Conservation (phyloP, 768 basidiomycete genomes). For the Pisolithus tinctorius region DNA sequence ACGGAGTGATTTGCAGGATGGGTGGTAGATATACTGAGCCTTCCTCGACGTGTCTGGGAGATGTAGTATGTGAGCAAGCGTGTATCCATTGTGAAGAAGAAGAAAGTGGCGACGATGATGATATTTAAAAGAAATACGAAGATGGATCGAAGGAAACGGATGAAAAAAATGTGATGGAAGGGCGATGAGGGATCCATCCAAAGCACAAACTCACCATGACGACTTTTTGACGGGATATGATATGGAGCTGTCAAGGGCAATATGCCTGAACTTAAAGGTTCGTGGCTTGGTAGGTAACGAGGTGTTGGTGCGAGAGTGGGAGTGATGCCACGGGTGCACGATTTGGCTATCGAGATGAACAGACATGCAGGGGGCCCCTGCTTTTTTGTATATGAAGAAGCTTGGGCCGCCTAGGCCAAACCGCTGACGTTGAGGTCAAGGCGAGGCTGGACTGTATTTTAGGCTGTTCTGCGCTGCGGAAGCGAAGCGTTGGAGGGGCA, state of each 20-base stretch:
- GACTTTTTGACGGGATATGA: constrained; percentile 13
- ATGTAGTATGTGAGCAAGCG: constrained; percentile 9
- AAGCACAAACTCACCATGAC: constrained; percentile 24
- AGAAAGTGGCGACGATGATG: background rate
- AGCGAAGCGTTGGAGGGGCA: constrained; percentile 12
- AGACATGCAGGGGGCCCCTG: constrained; percentile 1
- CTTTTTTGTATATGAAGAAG: constrained; percentile 12
- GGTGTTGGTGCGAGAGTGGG: constrained; percentile 7
- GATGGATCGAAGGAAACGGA: background rate
- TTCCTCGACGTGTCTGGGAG: constrained; percentile 11
- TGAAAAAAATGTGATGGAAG: background rate
- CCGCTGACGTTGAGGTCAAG: constrained; percentile 15
- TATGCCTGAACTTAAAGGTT: background rate
- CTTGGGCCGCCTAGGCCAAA: constrained; percentile 6
- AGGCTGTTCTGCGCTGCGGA: constrained; percentile 8
- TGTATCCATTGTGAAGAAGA: background rate
- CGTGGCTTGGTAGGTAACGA: constrained; percentile 2
- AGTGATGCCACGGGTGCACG: constrained; percentile 2
- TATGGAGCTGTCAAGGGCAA: constrained; percentile 5
- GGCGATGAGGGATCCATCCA: background rate
- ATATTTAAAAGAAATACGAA: background rate
- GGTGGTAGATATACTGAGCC: constrained; percentile 18
- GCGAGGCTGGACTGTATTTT: constrained; percentile 13
- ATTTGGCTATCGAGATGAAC: background rate
- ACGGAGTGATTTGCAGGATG: constrained; percentile 5